Conservation (phyloP, 2,329 filamentous ascomycete species). For the Sclerotinia subarctica region DNA sequence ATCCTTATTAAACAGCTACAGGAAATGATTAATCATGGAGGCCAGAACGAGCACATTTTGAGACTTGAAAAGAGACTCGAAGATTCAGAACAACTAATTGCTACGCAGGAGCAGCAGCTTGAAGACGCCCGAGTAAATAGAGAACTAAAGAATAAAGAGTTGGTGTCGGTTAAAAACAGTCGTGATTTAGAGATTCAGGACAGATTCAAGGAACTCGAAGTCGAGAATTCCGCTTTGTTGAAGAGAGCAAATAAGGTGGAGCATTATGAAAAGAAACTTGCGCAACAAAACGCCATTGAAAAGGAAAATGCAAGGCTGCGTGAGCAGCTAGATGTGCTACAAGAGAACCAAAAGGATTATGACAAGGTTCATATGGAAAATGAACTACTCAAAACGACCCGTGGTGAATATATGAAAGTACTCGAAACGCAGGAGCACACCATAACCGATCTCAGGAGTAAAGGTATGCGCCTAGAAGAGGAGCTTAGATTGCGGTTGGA, state of each 20-base stretch:
- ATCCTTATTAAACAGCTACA: slow-evolving; percentile 40
- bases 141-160: slow-evolving; percentile 48
- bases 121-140: slow-evolving; percentile 49
- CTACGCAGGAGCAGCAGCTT: slow-evolving; percentile 63
- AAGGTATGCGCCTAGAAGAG: slow-evolving; percentile 43
- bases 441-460: slow-evolving; percentile 43
- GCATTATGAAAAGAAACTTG: slow-evolving; percentile 60
- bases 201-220: slow-evolving; percentile 56
- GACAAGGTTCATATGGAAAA: slow-evolving; percentile 36
- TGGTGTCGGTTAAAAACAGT: slow-evolving; percentile 46
- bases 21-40: slow-evolving; percentile 46
- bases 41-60: slow-evolving; percentile 51
- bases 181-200: slow-evolving; percentile 48
- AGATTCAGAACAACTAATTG: slow-evolving; percentile 70
- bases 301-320: slow-evolving; percentile 55
- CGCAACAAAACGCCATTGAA: slow-evolving; percentile 53
- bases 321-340: slow-evolving; percentile 53
- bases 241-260: slow-evolving; percentile 63
- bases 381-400: slow-evolving; percentile 37
- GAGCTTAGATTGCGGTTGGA: slow-evolving; percentile 39
- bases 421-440: slow-evolving; percentile 39
- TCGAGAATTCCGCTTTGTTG: slow-evolving; percentile 55
- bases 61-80: slow-evolving; percentile 55
- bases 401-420: slow-evolving; percentile 41
- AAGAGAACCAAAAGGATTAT: slow-evolving; percentile 45